These are phyloP conservation scores for Prunus mume DNA, from an alignment of 306 rosid genomes.

Conservation along the genomic window DNA sequence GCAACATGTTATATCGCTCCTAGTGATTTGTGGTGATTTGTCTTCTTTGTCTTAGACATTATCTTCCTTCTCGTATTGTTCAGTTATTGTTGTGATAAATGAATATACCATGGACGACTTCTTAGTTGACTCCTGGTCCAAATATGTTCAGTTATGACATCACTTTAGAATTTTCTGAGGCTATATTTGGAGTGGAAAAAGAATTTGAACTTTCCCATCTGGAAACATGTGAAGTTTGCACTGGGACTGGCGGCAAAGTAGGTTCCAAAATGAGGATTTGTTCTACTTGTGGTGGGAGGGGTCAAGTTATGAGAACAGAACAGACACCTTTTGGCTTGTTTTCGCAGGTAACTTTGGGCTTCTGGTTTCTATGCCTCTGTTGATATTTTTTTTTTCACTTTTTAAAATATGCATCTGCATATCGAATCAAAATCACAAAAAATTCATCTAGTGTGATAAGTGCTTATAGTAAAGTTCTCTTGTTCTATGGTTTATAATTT, in stretches of 20 bases:
- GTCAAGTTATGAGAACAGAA: conserved; percentile 99
- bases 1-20: neutral
- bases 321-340: conserved; percentile 99
- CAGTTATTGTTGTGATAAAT: conserved; percentile 3
- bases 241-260: conserved; percentile 77
- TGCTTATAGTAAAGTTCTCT: neutral
- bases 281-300: conserved; percentile 98
- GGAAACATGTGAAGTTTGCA: conserved; percentile 90
- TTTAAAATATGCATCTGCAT: neutral
- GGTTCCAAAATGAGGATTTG: conserved; percentile 92
- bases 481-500: neutral
- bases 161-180: conserved; percentile 79
- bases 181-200: conserved; percentile 87
- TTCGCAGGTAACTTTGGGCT: conserved; percentile 67
- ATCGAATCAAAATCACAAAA: neutral
- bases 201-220: conserved; percentile 91
- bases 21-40: neutral
- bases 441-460: neutral
- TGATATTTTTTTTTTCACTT: conserved; percentile 7
- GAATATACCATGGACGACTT: neutral
- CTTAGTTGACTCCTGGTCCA: conserved; percentile 32
- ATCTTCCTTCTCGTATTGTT: conserved; percentile 10
- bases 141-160: conserved; percentile 80
- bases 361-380: conserved; percentile 16
- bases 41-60: neutral